Base-by-base conservation (phyloP, 176 grass and related monocot species). In the Cenchrus americanus region DNA sequence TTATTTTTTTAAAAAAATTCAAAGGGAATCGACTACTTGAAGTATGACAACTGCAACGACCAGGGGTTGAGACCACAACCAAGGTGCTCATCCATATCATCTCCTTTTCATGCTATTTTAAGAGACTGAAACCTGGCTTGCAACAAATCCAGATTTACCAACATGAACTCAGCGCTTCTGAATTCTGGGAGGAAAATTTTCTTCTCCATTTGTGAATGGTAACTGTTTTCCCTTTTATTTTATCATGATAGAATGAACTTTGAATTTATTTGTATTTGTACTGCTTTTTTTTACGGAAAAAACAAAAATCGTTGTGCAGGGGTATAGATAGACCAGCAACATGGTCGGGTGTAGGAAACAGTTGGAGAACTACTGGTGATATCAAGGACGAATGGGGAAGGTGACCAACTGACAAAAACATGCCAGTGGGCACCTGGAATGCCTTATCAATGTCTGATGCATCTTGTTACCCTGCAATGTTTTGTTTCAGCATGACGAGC, bases 351-450 rank as follows among this genome's bases (percentile, higher is more conserved):
- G 60, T 92, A 46, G 87, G 87, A 80, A 92, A 94, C 73, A 94
- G 90, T 86, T 92, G 93, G 87, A 90, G 90, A 85, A 95, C 87
- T 80, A 86, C 92, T 27, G 81, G 32, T 62, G 89, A 92, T 55
- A 92, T 94, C 76, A 74, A 54, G 43, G 89, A 94, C 61, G 76
- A 41, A 44, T 92, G 90, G 93, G 58, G 57, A 64, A 90, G 87
- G 87, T 90, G 73, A 69, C n/a, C 5, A 54, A 66, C 23, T 44
- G 23, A 71, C 22, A 59, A 23, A 23, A 66, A 79, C 5, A 60
- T 66, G 49, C 53, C 5, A 73, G 13, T 40, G 34, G 34, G 34
- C 1, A 37, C 57, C 14, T 21, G 15, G 22, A n/a, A 10, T 14
- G 48, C 9, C 8, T 8, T 41, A 44, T 66, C 6, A 40, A 23